Evolutionary conservation across 228 moss, liverwort and hornwort species (phyloP).

Genomic region (Sphagnum magellanicum): DNA sequence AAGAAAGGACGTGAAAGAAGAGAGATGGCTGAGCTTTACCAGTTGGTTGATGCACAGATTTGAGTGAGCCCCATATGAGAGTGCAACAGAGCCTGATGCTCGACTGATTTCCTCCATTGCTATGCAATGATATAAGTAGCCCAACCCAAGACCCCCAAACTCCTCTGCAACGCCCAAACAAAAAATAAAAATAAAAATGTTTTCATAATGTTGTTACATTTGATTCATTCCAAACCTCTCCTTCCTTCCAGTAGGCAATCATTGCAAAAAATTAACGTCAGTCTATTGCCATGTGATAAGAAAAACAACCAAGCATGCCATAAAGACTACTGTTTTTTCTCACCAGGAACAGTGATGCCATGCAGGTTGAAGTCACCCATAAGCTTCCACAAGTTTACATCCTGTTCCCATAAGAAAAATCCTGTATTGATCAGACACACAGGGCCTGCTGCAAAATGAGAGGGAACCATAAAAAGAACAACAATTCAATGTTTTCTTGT

Average conservation of each 20-base stretch:
- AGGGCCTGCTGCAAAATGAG: too few species aligned
- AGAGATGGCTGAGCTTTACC: slow-evolving; percentile 28
- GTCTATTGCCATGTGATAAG: neutral
- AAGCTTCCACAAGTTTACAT: slow-evolving; percentile 90
- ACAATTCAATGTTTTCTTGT: too few species aligned
- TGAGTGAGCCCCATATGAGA: slow-evolving; percentile 97
- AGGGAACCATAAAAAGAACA: too few species aligned
- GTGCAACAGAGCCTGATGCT: slow-evolving; percentile 93
- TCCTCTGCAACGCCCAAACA: slow-evolving; percentile 48
- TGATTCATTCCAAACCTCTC: too few species aligned
- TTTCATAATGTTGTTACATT: too few species aligned
- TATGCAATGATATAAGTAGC: slow-evolving; percentile 92
- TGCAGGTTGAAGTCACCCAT: slow-evolving; percentile 99
- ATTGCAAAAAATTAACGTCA: neutral
- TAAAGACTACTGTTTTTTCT: slow-evolving; percentile 8
- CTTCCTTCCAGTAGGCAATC: too few species aligned
- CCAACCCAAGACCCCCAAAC: slow-evolving; percentile 94
- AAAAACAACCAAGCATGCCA: neutral
- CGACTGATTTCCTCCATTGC: slow-evolving; percentile 99
- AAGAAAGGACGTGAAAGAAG: neutral
- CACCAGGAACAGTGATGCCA: slow-evolving; percentile 95
- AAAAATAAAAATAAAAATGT: too few species aligned
- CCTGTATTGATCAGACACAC: too few species aligned
- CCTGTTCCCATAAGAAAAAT: slow-evolving; percentile 26
- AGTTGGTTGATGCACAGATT: slow-evolving; percentile 99